These are phyloP conservation scores for Draba incana DNA, from an alignment of 345 rosid species.

Conservation along the genomic window DNA sequence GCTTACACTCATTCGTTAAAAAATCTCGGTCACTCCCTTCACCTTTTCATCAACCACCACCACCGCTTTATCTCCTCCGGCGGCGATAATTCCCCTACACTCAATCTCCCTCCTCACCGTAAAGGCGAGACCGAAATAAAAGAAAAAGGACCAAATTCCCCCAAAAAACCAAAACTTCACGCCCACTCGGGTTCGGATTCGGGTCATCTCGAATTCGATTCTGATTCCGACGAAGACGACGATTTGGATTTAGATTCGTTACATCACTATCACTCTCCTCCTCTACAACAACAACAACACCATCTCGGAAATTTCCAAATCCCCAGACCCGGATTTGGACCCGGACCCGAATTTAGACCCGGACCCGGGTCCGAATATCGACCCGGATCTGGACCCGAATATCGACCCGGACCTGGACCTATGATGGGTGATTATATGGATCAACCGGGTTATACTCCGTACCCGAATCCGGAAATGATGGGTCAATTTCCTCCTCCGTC, in stretches of 20 bases:
- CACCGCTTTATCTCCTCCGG: conserved; percentile 40
- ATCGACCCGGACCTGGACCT: conserved; percentile 24
- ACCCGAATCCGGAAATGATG: conserved; percentile 41
- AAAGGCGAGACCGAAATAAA: conserved; percentile 50
- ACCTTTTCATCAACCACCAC: conserved; percentile 51
- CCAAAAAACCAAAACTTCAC: conserved; percentile 38
- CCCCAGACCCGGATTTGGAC: conserved; percentile 11
- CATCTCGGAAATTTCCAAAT: conserved; percentile 29
- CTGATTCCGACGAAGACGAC: conserved; percentile 57
- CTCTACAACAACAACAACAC: conserved; percentile 51
- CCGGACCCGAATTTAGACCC: conserved; percentile 10
- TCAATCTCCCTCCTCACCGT: conserved; percentile 53
- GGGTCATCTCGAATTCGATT: conserved; percentile 62
- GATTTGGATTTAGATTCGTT: conserved; percentile 44
- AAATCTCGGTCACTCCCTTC: conserved; percentile 57
- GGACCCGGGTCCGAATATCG: too few relatives aligned
- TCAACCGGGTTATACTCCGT: conserved; percentile 42
- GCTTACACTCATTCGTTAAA: conserved; percentile 61
- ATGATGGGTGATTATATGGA: conserved; percentile 34
- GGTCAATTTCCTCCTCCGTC: conserved; percentile 24
- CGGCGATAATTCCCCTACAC: conserved; percentile 42
- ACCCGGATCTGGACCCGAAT: too few relatives aligned
- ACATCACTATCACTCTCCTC: conserved; percentile 56
- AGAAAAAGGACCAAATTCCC: conserved; percentile 20
- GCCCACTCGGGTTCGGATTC: conserved; percentile 65